Conservation (phyloP, 768 basidiomycete species). For the Leccinum rimulosum region DNA sequence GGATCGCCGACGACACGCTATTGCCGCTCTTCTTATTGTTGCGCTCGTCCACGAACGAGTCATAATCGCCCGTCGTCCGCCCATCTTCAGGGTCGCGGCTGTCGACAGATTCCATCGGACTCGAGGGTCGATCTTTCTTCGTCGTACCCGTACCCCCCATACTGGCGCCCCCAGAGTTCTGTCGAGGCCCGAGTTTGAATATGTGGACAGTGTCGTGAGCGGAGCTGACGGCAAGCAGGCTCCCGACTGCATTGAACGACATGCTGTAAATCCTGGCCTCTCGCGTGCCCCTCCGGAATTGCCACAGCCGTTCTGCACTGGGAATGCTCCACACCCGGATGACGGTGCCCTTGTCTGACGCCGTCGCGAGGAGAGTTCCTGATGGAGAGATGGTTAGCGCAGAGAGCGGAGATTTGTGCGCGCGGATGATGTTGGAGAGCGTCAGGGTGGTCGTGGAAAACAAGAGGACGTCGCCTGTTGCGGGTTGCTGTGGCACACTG, state of each 20-base stretch:
- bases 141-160: slow-evolving; percentile 3
- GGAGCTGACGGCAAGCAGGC: slow-evolving; percentile 84
- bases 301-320: slow-evolving; percentile 89
- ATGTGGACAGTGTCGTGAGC: slow-evolving; percentile 97
- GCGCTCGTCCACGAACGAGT: slow-evolving; percentile 70
- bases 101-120: slow-evolving; percentile 66
- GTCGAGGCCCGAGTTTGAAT: slow-evolving; percentile 71
- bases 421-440: slow-evolving; percentile 93
- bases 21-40: slow-evolving; percentile 51
- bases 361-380: slow-evolving; percentile 89
- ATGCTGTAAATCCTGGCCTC: slow-evolving; percentile 83
- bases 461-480: slow-evolving; percentile 83
- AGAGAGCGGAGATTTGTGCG: slow-evolving; percentile 93
- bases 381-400: slow-evolving; percentile 81
- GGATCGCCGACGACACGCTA: slow-evolving; percentile 61
- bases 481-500: slow-evolving; percentile 39
- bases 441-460: slow-evolving; percentile 92
- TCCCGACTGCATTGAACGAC: slow-evolving; percentile 80
- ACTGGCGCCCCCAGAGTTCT: slow-evolving; percentile 14
- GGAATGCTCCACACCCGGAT: slow-evolving; percentile 94
- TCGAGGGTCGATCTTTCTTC: slow-evolving; percentile 40
- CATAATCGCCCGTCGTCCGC: slow-evolving; percentile 67
- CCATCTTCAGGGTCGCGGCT: slow-evolving; percentile 57
- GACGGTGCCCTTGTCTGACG: slow-evolving; percentile 94
- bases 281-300: slow-evolving; percentile 89